These are phyloP conservation scores for Lasiodiplodia sp. DNA, from an alignment of 2,329 filamentous ascomycete genomes.

Conservation along the genomic window DNA sequence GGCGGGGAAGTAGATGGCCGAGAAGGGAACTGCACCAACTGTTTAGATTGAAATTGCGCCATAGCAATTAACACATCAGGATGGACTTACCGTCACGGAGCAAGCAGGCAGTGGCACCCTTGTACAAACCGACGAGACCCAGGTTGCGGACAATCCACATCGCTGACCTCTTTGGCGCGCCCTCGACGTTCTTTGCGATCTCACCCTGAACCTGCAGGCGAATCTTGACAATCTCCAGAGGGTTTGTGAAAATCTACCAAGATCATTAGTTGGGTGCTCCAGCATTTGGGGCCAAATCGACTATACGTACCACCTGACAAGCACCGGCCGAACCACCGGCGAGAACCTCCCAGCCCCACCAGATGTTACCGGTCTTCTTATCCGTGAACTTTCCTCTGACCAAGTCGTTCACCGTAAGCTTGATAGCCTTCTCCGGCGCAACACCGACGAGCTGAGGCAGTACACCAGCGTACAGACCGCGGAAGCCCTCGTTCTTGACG, in stretches of 20 bases:
- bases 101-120: conserved; percentile 92
- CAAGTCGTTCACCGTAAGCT: conserved; percentile 96
- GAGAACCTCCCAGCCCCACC: conserved; percentile 74
- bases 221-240: conserved; percentile 99
- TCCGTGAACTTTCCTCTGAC: conserved; percentile 79
- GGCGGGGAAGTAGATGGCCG: conserved; percentile 97
- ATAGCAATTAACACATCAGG: neutral
- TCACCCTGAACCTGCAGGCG: conserved; percentile 97
- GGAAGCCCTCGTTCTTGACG: conserved; percentile 87
- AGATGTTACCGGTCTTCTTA: conserved; percentile 76
- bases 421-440: conserved; percentile 99
- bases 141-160: conserved; percentile 98
- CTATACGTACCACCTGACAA: conserved; percentile 87
- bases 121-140: conserved; percentile 93
- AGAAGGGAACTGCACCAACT: conserved; percentile 76
- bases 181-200: conserved; percentile 84
- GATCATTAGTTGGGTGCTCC: conserved; percentile 31
- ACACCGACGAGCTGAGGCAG: conserved; percentile 95
- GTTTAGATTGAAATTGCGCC: conserved; percentile 5
- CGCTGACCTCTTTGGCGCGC: conserved; percentile 84
- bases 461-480: conserved; percentile 91
- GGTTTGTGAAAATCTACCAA: conserved; percentile 88
- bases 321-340: conserved; percentile 89
- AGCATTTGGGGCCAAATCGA: neutral
- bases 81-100: conserved; percentile 71